These are phyloP conservation scores for Diplodia intermedia DNA, from an alignment of 2,329 filamentous ascomycete species.

Conservation along the genomic window DNA sequence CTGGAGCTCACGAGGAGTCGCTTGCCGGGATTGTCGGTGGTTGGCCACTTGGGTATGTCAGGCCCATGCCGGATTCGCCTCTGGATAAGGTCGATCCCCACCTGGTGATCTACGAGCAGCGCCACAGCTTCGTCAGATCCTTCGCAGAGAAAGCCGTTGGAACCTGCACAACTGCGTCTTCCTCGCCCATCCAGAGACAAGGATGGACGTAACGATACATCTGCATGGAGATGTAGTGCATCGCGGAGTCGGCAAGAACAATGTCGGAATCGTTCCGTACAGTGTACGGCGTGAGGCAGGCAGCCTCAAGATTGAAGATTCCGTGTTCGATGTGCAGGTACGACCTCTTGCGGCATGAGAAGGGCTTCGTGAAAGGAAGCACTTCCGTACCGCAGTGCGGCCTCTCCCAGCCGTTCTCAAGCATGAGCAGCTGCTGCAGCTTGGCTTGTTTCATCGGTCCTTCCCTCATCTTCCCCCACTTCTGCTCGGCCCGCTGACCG, in stretches of 20 bases:
- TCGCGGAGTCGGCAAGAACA: not conserved
- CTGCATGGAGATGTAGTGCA: not conserved
- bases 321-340: constrained; percentile 8
- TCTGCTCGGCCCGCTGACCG: not conserved
- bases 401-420: constrained; percentile 1
- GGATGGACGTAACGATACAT: not conserved
- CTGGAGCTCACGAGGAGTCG: not conserved
- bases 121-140: not conserved
- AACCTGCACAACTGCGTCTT: not conserved
- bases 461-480: constrained; percentile 5
- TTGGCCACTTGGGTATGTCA: not conserved
- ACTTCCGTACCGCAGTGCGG: not conserved
- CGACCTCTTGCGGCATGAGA: constrained; percentile 4
- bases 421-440: constrained; percentile 1
- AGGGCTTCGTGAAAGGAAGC: not conserved
- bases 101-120: not conserved
- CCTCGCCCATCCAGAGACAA: not conserved
- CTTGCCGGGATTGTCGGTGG: not conserved
- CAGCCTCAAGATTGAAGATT: constrained; percentile 1
- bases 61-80: constrained; percentile 10
- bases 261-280: not conserved
- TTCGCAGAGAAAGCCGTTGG: not conserved
- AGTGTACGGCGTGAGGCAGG: constrained; percentile 4
- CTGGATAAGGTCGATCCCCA: not conserved
- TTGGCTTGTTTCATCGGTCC: not conserved